phyloP scores from a whole-genome alignment of 352 stramenopile genomes.

The Phytopythium aichiense region DNA sequence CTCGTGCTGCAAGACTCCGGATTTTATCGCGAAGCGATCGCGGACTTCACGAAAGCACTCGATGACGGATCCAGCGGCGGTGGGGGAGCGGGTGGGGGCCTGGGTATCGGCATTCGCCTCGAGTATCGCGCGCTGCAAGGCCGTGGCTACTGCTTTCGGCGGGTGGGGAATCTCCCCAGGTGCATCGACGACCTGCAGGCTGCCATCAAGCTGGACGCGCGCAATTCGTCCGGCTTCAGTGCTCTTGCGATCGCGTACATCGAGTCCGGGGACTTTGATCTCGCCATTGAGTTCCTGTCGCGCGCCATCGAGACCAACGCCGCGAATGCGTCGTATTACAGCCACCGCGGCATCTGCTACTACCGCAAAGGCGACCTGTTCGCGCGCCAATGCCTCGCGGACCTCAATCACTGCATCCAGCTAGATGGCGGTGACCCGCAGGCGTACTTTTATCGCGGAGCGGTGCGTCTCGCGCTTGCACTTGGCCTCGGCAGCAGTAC shows the following conservation, averaged over 20 bases:
- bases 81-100: conserved; percentile 3
- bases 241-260: conserved; percentile 63
- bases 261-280: conserved; percentile 47
- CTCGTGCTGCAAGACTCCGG: conserved; percentile 61
- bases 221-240: conserved; percentile 57
- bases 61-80: conserved; percentile 44
- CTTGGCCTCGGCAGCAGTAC: conserved; percentile 33
- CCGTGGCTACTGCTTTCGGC: conserved; percentile 60
- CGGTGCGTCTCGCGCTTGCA: conserved; percentile 54
- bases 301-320: conserved; percentile 65
- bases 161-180: conserved; percentile 47
- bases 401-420: conserved; percentile 73
- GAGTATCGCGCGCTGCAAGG: conserved; percentile 70
- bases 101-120: conserved; percentile 40
- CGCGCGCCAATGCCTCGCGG: conserved; percentile 49
- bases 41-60: conserved; percentile 72
- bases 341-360: conserved; percentile 62
- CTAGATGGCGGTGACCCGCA: conserved; percentile 70
- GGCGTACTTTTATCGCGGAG: conserved; percentile 75
- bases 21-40: conserved; percentile 63
- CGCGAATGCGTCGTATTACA: conserved; percentile 54
- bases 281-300: conserved; percentile 53
- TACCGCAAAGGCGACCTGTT: conserved; percentile 55
- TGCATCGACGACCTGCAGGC: conserved; percentile 73
- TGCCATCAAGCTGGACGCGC: conserved; percentile 66